phyloP scores from a whole-genome alignment of 2,329 filamentous ascomycete genomes.

The Chaetomium strumarium region DNA sequence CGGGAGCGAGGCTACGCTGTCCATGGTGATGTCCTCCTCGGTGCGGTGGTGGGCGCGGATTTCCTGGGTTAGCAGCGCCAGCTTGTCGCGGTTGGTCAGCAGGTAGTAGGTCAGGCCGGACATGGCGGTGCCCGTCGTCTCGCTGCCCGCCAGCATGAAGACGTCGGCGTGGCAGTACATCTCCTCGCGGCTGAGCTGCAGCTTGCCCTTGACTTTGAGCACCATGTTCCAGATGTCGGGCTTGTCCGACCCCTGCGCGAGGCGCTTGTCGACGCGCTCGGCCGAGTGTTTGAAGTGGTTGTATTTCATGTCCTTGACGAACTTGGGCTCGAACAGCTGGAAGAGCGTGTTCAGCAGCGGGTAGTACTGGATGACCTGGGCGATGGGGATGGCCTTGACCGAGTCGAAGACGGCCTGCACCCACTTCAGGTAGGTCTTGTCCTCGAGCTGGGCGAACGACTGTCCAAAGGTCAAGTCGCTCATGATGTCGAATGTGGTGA shows the following conservation, averaged over 20 bases:
- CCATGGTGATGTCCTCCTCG: neutral
- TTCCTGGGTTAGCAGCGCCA: neutral
- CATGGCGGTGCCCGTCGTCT: neutral
- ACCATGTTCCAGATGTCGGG: neutral
- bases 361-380: constrained; percentile 4
- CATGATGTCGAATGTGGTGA: constrained; percentile 1
- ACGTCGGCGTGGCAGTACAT: constrained; percentile 1
- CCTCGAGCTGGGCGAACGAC: neutral
- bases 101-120: neutral
- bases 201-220: neutral
- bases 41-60: neutral
- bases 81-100: neutral
- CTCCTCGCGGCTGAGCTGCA: neutral
- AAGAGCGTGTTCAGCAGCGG: neutral
- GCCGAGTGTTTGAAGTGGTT: neutral
- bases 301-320: neutral
- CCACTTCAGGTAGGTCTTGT: neutral
- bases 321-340: neutral
- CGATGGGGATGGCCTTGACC: neutral
- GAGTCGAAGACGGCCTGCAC: neutral
- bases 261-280: neutral
- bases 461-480: neutral
- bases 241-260: neutral
- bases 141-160: neutral
- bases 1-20: neutral